Evolutionary conservation across 2,329 filamentous ascomycete genomes (phyloP), one percentile per base, ranked within the genome.

Genomic region (Cercospora nicotianae): DNA sequence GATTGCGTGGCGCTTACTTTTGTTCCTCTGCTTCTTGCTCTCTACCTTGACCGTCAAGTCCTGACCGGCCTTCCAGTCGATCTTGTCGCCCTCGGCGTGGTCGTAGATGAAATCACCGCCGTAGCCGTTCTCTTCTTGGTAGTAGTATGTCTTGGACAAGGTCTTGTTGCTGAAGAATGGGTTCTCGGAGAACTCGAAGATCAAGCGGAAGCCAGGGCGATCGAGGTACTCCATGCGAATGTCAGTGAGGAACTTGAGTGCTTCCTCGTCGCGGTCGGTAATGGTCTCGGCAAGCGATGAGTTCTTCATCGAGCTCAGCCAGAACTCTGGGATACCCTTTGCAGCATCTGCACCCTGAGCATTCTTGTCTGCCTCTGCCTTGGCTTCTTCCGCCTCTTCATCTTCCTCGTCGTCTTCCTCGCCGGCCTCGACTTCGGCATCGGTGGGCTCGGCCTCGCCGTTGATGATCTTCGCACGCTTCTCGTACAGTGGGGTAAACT

Each of bases 301-400:
- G 86, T 99, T 99, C 88, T 99, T 99, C 94, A 99, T 98, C 75
- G 96, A 94, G 70, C 94, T 97, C 61, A 99, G 87, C 95, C 95
- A 99, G 87, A 99, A 99, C 83, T 99, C 95, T 71, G 95, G 95
- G 71, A 99, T 97, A 81, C 95, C 95, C 77, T 89, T 86, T 72
- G 90, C 82, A 65, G 84, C 80, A 67, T 82, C 80, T 36, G 83
- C 79, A 71, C 86, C 83, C 66, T 83, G 80, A 57, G 85, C 78
- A 73, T 87, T 84, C 72, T 89, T 85, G 63, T 85, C 82, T 70
- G 89, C 83, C 77, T 86, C 82, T 77, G 88, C 86, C 77, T 89
- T 73, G 55, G 63, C 86, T 69, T 82, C 80, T 74, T 85, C 82
- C 53, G 80, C 81, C 59, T 82, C 80, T 83, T 89, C 86, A 23